Percentiles rank a stretch among this genome's conserved stretches.
These are phyloP conservation scores for Rostrohypoxylon terebratum DNA, from an alignment of 495 filamentous ascomycete genomes.

Conservation along the genomic window DNA sequence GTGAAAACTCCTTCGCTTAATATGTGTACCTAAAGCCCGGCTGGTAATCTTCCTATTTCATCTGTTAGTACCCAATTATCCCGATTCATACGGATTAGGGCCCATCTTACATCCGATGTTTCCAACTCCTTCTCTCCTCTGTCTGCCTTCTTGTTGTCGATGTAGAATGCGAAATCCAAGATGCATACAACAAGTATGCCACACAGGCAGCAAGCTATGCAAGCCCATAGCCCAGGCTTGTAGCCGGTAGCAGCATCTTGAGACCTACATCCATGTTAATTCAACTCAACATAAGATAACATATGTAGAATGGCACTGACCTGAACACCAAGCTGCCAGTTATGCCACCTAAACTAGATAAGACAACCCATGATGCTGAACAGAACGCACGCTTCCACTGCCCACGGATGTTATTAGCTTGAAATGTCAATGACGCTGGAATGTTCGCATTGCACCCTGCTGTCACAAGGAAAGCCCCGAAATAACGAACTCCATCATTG, in stretches of 20 bases:
- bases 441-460: slow-evolving; percentile 69
- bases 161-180: slow-evolving; percentile 48
- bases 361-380: slow-evolving; percentile 66
- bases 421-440: slow-evolving; percentile 64
- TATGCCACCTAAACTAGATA: slow-evolving; percentile 72
- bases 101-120: slow-evolving; percentile 52
- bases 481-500: slow-evolving; percentile 63
- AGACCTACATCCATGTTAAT: slow-evolving; percentile 36
- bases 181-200: slow-evolving; percentile 53
- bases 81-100: neutral
- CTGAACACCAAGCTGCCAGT: slow-evolving; percentile 68
- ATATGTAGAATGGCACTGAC: slow-evolving; percentile 11
- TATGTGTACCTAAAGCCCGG: slow-evolving; percentile 62
- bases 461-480: slow-evolving; percentile 70
- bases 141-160: slow-evolving; percentile 57
- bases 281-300: neutral
- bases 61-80: slow-evolving; percentile 19
- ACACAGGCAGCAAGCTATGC: slow-evolving; percentile 54
- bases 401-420: slow-evolving; percentile 72
- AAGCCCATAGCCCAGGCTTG: slow-evolving; percentile 59
- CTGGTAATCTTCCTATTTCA: slow-evolving; percentile 55
- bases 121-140: slow-evolving; percentile 60
- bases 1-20: slow-evolving; percentile 35
- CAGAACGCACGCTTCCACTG: slow-evolving; percentile 74
- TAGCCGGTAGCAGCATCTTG: slow-evolving; percentile 54